Evolutionary conservation across 805 yeast species (phyloP).

Genomic region (Myxozyma geophila): DNA sequence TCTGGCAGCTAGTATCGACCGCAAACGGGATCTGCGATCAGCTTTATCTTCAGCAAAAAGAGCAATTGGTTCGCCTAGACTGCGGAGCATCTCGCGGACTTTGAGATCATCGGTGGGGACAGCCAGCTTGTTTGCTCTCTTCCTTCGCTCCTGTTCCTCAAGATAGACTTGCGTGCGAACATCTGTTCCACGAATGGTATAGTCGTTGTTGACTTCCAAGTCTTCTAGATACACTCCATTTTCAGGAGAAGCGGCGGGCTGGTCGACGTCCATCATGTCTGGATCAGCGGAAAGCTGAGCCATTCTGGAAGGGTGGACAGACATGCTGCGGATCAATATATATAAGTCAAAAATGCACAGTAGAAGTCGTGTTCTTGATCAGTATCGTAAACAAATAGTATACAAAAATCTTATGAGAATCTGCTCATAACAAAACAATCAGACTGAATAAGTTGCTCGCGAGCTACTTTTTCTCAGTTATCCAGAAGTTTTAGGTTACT

Average conservation of each 20-base stretch:
- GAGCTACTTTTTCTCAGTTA: too few relatives aligned
- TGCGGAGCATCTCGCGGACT: slow-evolving; percentile 56
- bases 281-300: slow-evolving; percentile 16
- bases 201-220: slow-evolving; percentile 26
- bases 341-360: too few relatives aligned
- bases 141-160: slow-evolving; percentile 27
- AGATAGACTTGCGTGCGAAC: slow-evolving; percentile 29
- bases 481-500: too few relatives aligned
- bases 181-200: slow-evolving; percentile 21
- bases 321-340: slow-evolving; percentile 7
- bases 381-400: too few relatives aligned
- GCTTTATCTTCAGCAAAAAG: slow-evolving; percentile 63
- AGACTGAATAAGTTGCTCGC: too few relatives aligned
- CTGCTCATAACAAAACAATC: too few relatives aligned
- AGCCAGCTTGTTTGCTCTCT: slow-evolving; percentile 34
- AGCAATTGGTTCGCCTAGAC: slow-evolving; percentile 61
- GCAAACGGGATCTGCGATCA: slow-evolving; percentile 65
- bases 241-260: slow-evolving; percentile 18
- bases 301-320: slow-evolving; percentile 30
- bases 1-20: slow-evolving; percentile 47
- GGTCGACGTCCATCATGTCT: slow-evolving; percentile 22
- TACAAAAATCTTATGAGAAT: too few relatives aligned
- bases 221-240: slow-evolving; percentile 31
- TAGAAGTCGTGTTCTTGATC: too few relatives aligned
- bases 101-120: slow-evolving; percentile 72